Evolutionary conservation across 441 rosid species (phyloP).

Genomic region (Cnidoscolus chayamansa): DNA sequence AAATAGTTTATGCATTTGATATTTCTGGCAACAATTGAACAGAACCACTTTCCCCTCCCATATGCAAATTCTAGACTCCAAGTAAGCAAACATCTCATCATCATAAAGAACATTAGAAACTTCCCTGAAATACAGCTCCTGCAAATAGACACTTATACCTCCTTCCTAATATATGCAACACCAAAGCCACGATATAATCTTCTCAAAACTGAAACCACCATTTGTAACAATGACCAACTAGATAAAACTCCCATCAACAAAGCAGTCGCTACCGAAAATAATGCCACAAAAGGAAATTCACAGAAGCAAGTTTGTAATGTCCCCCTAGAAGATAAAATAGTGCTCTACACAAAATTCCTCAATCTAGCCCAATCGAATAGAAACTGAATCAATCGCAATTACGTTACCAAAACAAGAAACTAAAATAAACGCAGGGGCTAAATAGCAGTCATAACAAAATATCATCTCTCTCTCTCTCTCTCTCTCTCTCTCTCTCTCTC

Average conservation of each 20-base stretch:
- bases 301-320: neutral
- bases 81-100: neutral
- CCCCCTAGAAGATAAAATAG: neutral
- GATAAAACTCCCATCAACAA: neutral
- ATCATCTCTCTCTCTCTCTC: neutral
- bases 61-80: neutral
- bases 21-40: neutral
- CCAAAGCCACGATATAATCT: neutral
- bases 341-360: neutral
- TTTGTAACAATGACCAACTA: neutral
- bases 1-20: neutral
- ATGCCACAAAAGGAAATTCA: neutral
- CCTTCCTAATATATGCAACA: neutral
- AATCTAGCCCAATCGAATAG: conserved; percentile 1
- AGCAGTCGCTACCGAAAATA: neutral
- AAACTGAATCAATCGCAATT: neutral
- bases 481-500: neutral
- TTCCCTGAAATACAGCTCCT: neutral
- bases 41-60: neutral
- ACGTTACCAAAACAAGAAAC: neutral
- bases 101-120: neutral
- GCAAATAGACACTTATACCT: neutral
- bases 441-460: neutral
- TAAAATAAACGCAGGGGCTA: neutral
- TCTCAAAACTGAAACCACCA: neutral